Evolutionary conservation across 2,329 filamentous ascomycete genomes (phyloP).

Genomic region (Nigrospora osmanthi): DNA sequence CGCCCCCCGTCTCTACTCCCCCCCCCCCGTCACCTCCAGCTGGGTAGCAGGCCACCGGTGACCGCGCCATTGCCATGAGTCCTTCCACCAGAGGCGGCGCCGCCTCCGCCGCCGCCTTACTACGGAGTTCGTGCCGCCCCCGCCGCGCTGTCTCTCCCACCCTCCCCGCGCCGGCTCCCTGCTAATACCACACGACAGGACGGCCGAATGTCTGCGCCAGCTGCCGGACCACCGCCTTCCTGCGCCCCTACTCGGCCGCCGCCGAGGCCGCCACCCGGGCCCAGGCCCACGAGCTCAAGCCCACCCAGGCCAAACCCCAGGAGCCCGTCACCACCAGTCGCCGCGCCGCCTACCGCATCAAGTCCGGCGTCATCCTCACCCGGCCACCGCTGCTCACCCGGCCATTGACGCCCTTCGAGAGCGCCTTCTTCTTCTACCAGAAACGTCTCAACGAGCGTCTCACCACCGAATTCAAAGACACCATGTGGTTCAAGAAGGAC

Average conservation of each 20-base stretch:
- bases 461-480: slow-evolving; percentile 75
- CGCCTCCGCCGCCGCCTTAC: slow-evolving; percentile 37
- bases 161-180: slow-evolving; percentile 17
- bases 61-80: slow-evolving; percentile 30
- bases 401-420: slow-evolving; percentile 78
- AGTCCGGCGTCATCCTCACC: slow-evolving; percentile 71
- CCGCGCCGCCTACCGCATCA: slow-evolving; percentile 37
- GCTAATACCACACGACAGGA: slow-evolving; percentile 19
- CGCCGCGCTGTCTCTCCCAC: slow-evolving; percentile 16
- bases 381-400: slow-evolving; percentile 83
- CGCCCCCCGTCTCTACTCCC: not conserved
- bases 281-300: slow-evolving; percentile 24
- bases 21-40: not conserved
- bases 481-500: slow-evolving; percentile 92
- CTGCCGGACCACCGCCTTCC: slow-evolving; percentile 17
- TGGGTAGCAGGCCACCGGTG: slow-evolving; percentile 8
- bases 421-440: slow-evolving; percentile 93
- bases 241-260: slow-evolving; percentile 23
- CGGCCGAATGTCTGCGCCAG: slow-evolving; percentile 24
- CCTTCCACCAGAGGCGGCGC: slow-evolving; percentile 49
- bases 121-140: slow-evolving; percentile 37
- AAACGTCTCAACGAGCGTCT: slow-evolving; percentile 92
- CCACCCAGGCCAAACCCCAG: slow-evolving; percentile 21
- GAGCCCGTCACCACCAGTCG: slow-evolving; percentile 17
- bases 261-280: slow-evolving; percentile 26